Percentiles rank a stretch among this genome's conserved stretches.
phyloP scores from a whole-genome alignment of 345 rosid species.

The Moringa oleifera region DNA sequence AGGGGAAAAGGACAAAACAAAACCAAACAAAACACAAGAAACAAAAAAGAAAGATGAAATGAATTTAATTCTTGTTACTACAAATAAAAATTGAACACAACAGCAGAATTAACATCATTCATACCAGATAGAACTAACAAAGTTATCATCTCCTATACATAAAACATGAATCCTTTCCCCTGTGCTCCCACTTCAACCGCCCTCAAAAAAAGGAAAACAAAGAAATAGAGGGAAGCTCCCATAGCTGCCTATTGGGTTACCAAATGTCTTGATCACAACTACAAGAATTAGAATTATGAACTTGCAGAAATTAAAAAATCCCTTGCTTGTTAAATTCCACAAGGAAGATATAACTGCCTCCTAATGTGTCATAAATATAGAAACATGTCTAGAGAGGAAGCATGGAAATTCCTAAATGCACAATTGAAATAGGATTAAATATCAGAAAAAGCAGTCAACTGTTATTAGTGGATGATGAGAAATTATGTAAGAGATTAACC shows the following conservation, averaged over 20 bases:
- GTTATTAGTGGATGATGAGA: background rate
- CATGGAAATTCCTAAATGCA: background rate
- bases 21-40: background rate
- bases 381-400: background rate
- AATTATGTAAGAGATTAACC: slow-evolving; percentile 1
- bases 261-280: too few species aligned
- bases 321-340: too few species aligned
- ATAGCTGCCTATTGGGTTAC: too few species aligned
- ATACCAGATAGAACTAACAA: slow-evolving; percentile 3
- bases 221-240: too few species aligned
- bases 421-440: slow-evolving; percentile 1
- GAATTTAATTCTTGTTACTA: background rate
- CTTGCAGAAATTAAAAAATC: too few species aligned
- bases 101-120: background rate
- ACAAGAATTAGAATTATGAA: too few species aligned
- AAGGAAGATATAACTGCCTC: too few species aligned
- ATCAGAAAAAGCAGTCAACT: background rate
- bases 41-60: background rate
- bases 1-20: slow-evolving; percentile 4
- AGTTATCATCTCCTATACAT: too few species aligned
- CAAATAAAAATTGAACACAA: slow-evolving; percentile 9
- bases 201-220: too few species aligned
- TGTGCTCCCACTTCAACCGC: too few species aligned
- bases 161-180: slow-evolving; percentile 3
- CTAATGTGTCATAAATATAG: background rate